Base-by-base conservation (phyloP, 495 filamentous ascomycete genomes). In the Thermothielavioides terrestris region DNA sequence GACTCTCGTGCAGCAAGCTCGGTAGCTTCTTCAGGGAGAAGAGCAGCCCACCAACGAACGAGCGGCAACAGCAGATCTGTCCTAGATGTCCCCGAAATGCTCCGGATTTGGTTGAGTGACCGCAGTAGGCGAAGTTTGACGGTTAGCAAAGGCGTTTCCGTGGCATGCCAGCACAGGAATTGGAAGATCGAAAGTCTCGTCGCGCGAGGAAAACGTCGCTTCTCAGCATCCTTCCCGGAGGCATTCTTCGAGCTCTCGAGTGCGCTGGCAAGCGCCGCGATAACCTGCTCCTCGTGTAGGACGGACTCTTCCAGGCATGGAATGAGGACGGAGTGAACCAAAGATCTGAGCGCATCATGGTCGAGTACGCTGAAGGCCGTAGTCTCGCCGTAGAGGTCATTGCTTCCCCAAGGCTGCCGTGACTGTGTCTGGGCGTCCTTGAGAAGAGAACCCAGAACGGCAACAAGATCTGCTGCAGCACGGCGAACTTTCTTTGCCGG, bases 301-400 rank as follows among this genome's bases (percentile, higher is more conserved):
- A 88, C 74, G 56, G 82, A 90, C 64, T 95, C 90, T 59, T 95
- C 89, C 15, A 96, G 59, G 5, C 71, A 77, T 2, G 85, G 83
- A 20, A 86, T 59, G 27, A 96, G 63, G 21, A 83, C 68, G 17
- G 75, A 77, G 15, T 76, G 67, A 7, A 95, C 53, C 10, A 95
- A 67, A 41, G 78, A 77, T 17, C 74, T 62, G 2, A 65, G 68
- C 37, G 83, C 78, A 14, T 77, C 74, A 3, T 56, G 52, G 27
- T 77, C 66, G n/a, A 95, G 69, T 75, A 78, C 83, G 23, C 67
- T 65, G 17, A 88, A 52, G 3, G 67, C 56, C 25, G 75, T 67
- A 0, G 74, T 72, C 18, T 72, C 67, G 27, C 72, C 74, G 56
- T 78, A 79, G 1, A 80, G 55, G 22, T 64, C 64, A 17, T 68